phyloP scores from a whole-genome alignment of 202 grass and related monocot species.

The Bolboschoenoplectus hybrid region DNA sequence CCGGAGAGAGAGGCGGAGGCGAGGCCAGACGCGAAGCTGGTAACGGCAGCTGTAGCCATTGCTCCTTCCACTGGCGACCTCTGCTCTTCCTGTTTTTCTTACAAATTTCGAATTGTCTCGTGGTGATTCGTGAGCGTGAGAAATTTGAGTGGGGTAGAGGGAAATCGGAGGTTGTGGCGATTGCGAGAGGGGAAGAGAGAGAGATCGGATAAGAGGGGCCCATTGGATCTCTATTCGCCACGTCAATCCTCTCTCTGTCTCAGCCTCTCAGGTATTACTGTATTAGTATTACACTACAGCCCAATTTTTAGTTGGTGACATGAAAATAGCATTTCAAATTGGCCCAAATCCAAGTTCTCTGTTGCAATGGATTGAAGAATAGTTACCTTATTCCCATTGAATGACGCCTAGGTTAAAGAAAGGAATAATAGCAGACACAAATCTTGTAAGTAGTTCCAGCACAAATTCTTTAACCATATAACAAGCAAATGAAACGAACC shows the following conservation, averaged over 20 bases:
- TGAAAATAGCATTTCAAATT: neutral
- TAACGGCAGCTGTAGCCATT: slow-evolving; percentile 40
- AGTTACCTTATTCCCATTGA: slow-evolving; percentile 37
- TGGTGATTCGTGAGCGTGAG: neutral
- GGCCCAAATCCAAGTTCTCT: neutral
- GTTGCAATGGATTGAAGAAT: slow-evolving; percentile 29
- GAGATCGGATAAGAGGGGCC: slow-evolving; percentile 38
- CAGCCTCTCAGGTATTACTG: neutral
- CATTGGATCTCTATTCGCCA: neutral
- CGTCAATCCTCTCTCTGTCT: neutral
- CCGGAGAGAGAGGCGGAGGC: slow-evolving; percentile 9
- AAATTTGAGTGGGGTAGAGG: neutral
- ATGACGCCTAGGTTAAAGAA: neutral
- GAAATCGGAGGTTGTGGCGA: slow-evolving; percentile 20
- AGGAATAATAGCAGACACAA: slow-evolving; percentile 6
- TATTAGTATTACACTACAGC: neutral
- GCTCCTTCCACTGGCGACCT: neutral
- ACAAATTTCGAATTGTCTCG: neutral
- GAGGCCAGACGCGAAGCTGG: slow-evolving; percentile 22
- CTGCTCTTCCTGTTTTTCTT: neutral
- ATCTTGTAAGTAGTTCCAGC: neutral
- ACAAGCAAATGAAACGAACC: slow-evolving; percentile 40
- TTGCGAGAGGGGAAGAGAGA: neutral
- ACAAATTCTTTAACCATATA: slow-evolving; percentile 40
- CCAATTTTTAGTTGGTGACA: neutral